Base-by-base conservation (phyloP, 768 basidiomycete genomes). In the Russula sp. region DNA sequence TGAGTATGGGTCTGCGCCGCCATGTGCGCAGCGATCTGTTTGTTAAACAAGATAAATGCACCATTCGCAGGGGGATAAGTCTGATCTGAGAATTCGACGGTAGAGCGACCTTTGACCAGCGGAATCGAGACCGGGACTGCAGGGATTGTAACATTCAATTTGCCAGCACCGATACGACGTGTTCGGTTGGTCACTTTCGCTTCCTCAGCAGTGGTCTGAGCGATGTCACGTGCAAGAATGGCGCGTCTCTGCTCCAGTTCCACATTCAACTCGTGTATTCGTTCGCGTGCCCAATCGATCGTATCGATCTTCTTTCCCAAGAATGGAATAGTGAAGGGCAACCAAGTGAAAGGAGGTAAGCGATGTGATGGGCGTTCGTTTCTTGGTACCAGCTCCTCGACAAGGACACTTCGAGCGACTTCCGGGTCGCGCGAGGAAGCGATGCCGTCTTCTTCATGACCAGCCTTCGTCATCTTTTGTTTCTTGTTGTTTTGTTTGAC, bases 231-330 rank as follows among this genome's bases (percentile, higher is more conserved):
- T 11, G 71, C 73, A 36, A 75, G 73, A 22, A 66, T 60, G 28
- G 67, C 64, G 7, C 74, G 74, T 11, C 64, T 64, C 59, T 72
- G 65, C 20, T 62, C 67, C 13, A 76, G 62, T 26, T 56, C 69
- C 5, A 38, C 42, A 28, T 67, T 69, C 22, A 72, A 72, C 20
- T 88, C 55, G 75, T 74, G 70, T 61, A 97, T 91, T 75, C 94
- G 89, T 26, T 81, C 78, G 36, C 90, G 79, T 22, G 87, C 84
- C 94, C 94, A 97, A 2, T 94, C 87, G 72, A 98, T 94, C 3
- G 90, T 84, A 76, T 98, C 97, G n/a, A 98, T 93, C 74, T 96
- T 90, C 74, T 92, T 74, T 13, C 97, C 97, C 6, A 85, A 76
- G 28, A 96, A 78, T 1, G 84, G 84, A 28, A 89, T 77, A 7